phyloP scores from a whole-genome alignment of 2,329 filamentous ascomycete genomes.

The Colletotrichum simmondsii region DNA sequence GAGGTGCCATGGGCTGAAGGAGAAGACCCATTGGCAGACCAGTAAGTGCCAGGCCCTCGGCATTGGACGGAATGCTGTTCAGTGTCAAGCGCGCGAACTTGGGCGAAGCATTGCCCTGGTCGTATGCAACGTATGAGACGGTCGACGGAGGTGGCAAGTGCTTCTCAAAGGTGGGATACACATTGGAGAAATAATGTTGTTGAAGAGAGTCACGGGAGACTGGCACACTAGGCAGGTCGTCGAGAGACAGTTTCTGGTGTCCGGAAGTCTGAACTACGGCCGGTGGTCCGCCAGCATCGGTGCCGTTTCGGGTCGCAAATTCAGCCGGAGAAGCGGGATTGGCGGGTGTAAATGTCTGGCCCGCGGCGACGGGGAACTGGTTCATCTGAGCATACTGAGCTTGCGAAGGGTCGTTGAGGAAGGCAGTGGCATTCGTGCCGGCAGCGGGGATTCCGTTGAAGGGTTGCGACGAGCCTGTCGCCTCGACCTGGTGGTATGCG shows the following conservation, averaged over 20 bases:
- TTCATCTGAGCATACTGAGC: slow-evolving; percentile 59
- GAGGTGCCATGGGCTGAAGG: slow-evolving; percentile 85
- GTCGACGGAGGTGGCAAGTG: slow-evolving; percentile 90
- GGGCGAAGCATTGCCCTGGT: slow-evolving; percentile 96
- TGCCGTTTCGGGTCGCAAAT: slow-evolving; percentile 46
- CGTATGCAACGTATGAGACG: slow-evolving; percentile 90
- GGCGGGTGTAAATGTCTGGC: slow-evolving; percentile 50
- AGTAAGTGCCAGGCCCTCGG: slow-evolving; percentile 83
- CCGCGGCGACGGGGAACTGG: slow-evolving; percentile 72
- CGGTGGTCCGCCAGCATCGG: slow-evolving; percentile 48
- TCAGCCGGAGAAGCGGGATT: slow-evolving; percentile 39
- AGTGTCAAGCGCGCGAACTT: slow-evolving; percentile 92
- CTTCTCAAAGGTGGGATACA: slow-evolving; percentile 96
- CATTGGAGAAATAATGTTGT: slow-evolving; percentile 84
- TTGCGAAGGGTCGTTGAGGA: slow-evolving; percentile 44
- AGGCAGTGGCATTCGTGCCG: slow-evolving; percentile 58
- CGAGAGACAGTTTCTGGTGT: slow-evolving; percentile 83
- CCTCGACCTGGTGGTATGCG: slow-evolving; percentile 88
- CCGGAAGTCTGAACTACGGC: slow-evolving; percentile 69
- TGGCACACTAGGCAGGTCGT: slow-evolving; percentile 93
- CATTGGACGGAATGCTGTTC: slow-evolving; percentile 89
- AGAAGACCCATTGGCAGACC: slow-evolving; percentile 88
- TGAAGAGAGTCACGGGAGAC: slow-evolving; percentile 84
- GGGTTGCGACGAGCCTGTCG: slow-evolving; percentile 73
- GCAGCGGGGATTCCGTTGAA: slow-evolving; percentile 76